Percentiles rank a stretch among this genome's conserved stretches.
These are phyloP conservation scores for Tanacetum coccineum DNA, from an alignment of 129 eudicot species.

Conservation along the genomic window DNA sequence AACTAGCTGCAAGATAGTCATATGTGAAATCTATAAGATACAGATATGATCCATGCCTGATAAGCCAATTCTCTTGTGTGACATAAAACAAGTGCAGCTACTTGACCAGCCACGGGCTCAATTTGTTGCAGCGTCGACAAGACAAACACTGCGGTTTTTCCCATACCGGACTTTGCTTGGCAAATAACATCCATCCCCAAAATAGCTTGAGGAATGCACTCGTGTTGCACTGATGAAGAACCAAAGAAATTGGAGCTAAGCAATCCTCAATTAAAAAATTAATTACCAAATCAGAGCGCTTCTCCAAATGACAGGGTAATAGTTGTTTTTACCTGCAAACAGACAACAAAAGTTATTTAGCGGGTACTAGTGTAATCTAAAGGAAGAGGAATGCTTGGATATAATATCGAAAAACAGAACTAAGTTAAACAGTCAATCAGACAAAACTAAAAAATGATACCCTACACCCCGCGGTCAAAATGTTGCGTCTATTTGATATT, in stretches of 20 bases:
- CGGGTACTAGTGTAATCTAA: background rate
- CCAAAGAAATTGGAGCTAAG: slow-evolving; percentile 76
- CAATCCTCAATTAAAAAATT: slow-evolving; percentile 67
- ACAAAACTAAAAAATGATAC: too few species aligned
- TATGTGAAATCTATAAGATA: background rate
- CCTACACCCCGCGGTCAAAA: too few species aligned
- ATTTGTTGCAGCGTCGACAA: slow-evolving; percentile 90
- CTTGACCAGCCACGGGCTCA: slow-evolving; percentile 97
- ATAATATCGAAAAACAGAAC: background rate
- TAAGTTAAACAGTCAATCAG: background rate
- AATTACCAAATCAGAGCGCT: slow-evolving; percentile 56
- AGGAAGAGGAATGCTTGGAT: background rate
- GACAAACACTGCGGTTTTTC: slow-evolving; percentile 97
- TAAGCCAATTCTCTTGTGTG: slow-evolving; percentile 96
- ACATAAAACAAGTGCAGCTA: slow-evolving; percentile 92
- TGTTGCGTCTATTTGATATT: too few species aligned
- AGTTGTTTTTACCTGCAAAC: slow-evolving; percentile 76
- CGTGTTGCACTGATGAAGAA: slow-evolving; percentile 97
- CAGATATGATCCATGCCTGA: slow-evolving; percentile 46
- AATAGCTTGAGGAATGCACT: slow-evolving; percentile 98
- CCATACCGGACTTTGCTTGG: slow-evolving; percentile 99
- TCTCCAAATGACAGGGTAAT: slow-evolving; percentile 62
- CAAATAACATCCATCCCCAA: slow-evolving; percentile 99
- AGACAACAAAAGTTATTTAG: slow-evolving; percentile 4
- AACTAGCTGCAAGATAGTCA: too few species aligned